Conservation (phyloP, 805 yeast genomes). For the Candida caryicola region DNA sequence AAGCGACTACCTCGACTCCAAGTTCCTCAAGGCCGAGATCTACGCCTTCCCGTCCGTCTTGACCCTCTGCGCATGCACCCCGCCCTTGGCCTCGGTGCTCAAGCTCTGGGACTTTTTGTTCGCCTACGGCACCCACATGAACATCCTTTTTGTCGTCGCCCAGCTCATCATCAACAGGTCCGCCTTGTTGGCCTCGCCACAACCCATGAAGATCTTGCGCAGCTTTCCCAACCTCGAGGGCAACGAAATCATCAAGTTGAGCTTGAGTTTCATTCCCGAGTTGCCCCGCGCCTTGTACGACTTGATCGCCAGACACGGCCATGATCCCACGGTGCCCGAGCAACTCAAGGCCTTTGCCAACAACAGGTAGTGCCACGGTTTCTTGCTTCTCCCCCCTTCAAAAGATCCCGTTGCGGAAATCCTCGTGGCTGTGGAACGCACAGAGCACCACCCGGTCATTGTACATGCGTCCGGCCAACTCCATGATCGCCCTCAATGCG, state of each 20-base stretch:
- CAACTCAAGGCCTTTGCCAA: constrained; percentile 26
- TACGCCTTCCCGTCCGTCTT: constrained; percentile 83
- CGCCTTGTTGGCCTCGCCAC: constrained; percentile 52
- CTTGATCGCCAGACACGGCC: constrained; percentile 60
- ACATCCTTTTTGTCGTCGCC: constrained; percentile 78
- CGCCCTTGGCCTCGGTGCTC: constrained; percentile 72
- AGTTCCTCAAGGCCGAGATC: constrained; percentile 74
- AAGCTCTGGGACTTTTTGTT: constrained; percentile 87
- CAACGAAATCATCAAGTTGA: constrained; percentile 69
- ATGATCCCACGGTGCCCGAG: constrained; percentile 44
- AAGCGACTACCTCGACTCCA: constrained; percentile 54
- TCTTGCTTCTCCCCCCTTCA: too few species aligned
- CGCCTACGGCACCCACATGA: constrained; percentile 89
- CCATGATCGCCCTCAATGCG: constrained; percentile 56
- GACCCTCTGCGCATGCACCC: constrained; percentile 85
- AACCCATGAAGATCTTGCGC: constrained; percentile 74
- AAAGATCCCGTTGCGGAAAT: constrained; percentile 53
- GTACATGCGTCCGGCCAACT: constrained; percentile 63
- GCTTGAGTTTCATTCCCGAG: constrained; percentile 75
- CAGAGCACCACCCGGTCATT: constrained; percentile 69
- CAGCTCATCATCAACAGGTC: constrained; percentile 71
- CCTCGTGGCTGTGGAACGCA: constrained; percentile 57
- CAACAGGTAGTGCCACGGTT: too few species aligned
- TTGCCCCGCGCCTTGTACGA: constrained; percentile 67
- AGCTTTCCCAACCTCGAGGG: constrained; percentile 72